These are phyloP conservation scores for Inonotus hispidus DNA, from an alignment of 1,284 basidiomycete genomes.

Conservation along the genomic window DNA sequence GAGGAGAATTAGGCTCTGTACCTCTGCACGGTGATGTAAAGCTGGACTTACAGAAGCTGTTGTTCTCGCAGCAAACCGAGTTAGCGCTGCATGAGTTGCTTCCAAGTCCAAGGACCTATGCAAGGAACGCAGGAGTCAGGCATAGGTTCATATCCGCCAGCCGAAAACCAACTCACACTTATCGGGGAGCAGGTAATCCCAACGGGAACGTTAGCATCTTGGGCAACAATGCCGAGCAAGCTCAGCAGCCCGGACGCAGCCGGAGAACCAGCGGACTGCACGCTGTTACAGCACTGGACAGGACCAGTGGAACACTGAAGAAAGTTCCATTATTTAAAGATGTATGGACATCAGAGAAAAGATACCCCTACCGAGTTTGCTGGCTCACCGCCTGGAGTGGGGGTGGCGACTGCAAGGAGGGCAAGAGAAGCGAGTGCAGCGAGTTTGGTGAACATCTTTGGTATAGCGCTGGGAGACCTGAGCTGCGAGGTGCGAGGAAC, in stretches of 20 bases:
- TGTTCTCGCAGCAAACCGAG: slow-evolving; percentile 12
- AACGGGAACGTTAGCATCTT: not conserved
- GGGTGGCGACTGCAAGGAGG: slow-evolving; percentile 14
- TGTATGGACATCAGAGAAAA: no score
- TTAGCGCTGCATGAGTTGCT: not conserved
- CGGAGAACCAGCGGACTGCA: slow-evolving; percentile 4
- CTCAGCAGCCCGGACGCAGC: not conserved
- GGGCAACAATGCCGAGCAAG: slow-evolving; percentile 10
- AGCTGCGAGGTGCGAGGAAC: not conserved
- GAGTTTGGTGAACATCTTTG: slow-evolving; percentile 8
- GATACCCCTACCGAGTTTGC: no score
- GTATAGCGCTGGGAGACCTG: not conserved
- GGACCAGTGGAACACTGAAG: no score
- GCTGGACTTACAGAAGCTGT: slow-evolving; percentile 6
- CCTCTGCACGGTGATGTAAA: no score
- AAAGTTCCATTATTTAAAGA: slow-evolving; percentile 9
- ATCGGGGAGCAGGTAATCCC: slow-evolving; percentile 10
- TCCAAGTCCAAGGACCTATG: slow-evolving; percentile 3
- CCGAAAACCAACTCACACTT: not conserved
- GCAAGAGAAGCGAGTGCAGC: slow-evolving; percentile 1
- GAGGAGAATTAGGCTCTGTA: not conserved
- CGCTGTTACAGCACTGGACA: slow-evolving; percentile 18
- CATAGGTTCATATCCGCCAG: no score
- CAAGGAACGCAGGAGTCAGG: no score
- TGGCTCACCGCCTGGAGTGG: not conserved